These are phyloP conservation scores for Diaporthe destruens DNA, from an alignment of 2,329 filamentous ascomycete genomes.

Conservation along the genomic window DNA sequence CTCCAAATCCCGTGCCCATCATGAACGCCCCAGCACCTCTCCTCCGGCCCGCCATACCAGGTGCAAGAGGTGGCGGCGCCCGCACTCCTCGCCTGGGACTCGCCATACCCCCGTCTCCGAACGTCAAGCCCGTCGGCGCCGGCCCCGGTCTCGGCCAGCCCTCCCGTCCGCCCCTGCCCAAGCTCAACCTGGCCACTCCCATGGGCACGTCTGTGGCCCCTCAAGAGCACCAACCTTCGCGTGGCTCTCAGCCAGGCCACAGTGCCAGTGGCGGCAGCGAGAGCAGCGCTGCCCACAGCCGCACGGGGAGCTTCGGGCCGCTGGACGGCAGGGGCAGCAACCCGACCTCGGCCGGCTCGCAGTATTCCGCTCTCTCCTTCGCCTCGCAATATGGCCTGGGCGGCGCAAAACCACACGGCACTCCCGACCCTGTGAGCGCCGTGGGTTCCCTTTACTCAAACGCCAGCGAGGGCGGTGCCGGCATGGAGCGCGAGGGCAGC, in stretches of 20 bases:
- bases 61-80: slow-evolving; percentile 71
- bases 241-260: slow-evolving; percentile 67
- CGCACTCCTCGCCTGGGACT: slow-evolving; percentile 85
- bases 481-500: slow-evolving; percentile 87
- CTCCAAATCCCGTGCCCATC: slow-evolving; percentile 59
- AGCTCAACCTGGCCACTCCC: slow-evolving; percentile 86
- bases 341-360: slow-evolving; percentile 87
- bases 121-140: slow-evolving; percentile 78
- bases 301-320: slow-evolving; percentile 85
- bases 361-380: slow-evolving; percentile 86
- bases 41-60: slow-evolving; percentile 85
- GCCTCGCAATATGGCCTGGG: slow-evolving; percentile 79
- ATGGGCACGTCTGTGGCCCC: slow-evolving; percentile 83
- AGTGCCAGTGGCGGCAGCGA: slow-evolving; percentile 85
- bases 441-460: slow-evolving; percentile 89
- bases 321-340: slow-evolving; percentile 82
- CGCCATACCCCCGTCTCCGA: slow-evolving; percentile 90
- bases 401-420: slow-evolving; percentile 73
- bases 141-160: slow-evolving; percentile 49
- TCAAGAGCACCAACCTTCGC: slow-evolving; percentile 72
- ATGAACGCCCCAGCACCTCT: slow-evolving; percentile 82
- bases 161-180: slow-evolving; percentile 77
- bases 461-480: slow-evolving; percentile 77
- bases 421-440: slow-evolving; percentile 87
- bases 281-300: slow-evolving; percentile 81